phyloP scores from a whole-genome alignment of 148 eudicot species.

The Pharnaceum exiguum region DNA sequence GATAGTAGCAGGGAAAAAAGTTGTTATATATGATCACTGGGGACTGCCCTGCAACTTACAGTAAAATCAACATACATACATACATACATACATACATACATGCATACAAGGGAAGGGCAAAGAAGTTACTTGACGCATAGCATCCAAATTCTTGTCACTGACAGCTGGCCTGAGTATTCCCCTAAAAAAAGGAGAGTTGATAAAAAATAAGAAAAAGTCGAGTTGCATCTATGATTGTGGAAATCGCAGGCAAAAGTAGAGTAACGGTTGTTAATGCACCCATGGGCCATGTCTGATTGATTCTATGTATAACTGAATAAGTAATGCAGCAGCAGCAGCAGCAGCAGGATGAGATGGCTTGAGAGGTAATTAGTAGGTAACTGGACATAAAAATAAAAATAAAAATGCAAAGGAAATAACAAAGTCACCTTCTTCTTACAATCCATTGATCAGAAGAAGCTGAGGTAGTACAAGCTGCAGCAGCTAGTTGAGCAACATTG shows the following conservation, averaged over 20 bases:
- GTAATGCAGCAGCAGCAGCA: no score
- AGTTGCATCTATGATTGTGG: no score
- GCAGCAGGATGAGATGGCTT: neutral
- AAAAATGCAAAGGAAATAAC: neutral
- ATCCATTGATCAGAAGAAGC: constrained; percentile 24
- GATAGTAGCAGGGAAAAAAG: constrained; percentile 9
- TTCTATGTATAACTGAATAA: no score
- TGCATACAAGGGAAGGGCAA: neutral
- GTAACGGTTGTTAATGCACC: no score
- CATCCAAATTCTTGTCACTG: constrained; percentile 55
- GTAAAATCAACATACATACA: neutral
- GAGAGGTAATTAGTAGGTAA: neutral
- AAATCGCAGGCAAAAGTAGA: no score
- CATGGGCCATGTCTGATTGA: no score
- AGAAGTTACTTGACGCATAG: constrained; percentile 55
- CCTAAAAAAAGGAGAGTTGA: constrained; percentile 46
- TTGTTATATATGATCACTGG: neutral
- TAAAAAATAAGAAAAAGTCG: no score
- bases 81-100: neutral
- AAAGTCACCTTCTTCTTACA: constrained; percentile 43
- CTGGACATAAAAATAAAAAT: neutral
- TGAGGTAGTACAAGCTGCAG: constrained; percentile 5
- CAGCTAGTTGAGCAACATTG: constrained; percentile 71
- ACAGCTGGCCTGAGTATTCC: constrained; percentile 88
- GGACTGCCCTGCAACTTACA: neutral